Percentiles rank a stretch among this genome's conserved stretches.
Evolutionary conservation across 2,329 filamentous ascomycete genomes (phyloP).

Genomic region (Aspergillus pseudoviridinutans): DNA sequence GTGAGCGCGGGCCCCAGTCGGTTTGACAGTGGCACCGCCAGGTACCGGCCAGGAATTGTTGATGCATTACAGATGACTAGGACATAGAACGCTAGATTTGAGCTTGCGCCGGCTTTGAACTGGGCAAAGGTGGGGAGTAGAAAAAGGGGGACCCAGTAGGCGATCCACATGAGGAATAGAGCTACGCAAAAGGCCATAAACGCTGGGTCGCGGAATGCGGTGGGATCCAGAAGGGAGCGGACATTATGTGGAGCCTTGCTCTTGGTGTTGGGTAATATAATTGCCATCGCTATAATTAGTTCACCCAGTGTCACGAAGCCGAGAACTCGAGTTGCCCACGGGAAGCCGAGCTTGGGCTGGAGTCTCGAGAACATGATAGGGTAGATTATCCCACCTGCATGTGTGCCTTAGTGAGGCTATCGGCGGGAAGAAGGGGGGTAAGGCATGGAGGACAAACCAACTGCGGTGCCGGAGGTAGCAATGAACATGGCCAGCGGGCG

Average conservation of each 20-base stretch:
- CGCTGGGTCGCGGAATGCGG: conserved; percentile 2
- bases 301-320: background rate
- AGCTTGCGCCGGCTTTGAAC: conserved; percentile 3
- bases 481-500: conserved; percentile 1
- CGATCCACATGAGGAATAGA: conserved; percentile 3
- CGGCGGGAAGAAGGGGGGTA: background rate
- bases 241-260: background rate
- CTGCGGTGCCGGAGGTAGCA: background rate
- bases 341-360: background rate
- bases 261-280: background rate
- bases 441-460: background rate
- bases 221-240: conserved; percentile 1
- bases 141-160: conserved; percentile 4
- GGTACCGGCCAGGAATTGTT: conserved; percentile 1
- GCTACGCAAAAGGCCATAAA: conserved; percentile 4
- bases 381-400: background rate
- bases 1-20: background rate
- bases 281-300: background rate
- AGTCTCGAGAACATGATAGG: background rate
- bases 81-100: conserved; percentile 1
- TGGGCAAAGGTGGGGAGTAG: conserved; percentile 2
- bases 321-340: background rate
- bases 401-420: background rate
- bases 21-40: background rate
- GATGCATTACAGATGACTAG: conserved; percentile 1